These are phyloP conservation scores for Pseudomonodictys pantanalensis DNA, from an alignment of 495 filamentous ascomycete species.

Conservation along the genomic window DNA sequence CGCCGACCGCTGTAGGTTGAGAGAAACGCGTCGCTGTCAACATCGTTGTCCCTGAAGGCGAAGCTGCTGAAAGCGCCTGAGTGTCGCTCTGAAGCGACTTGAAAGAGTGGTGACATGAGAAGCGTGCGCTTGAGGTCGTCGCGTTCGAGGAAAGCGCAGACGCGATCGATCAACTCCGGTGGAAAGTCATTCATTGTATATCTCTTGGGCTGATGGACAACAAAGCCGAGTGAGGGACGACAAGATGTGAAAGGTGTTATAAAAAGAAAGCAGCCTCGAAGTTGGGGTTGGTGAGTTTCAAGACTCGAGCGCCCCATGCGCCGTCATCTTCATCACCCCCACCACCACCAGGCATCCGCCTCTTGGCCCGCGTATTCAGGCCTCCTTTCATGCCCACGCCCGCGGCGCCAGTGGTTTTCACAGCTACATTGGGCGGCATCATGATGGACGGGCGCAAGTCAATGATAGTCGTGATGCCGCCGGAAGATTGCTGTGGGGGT, in stretches of 20 bases:
- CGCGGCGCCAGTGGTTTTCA: too few relatives aligned
- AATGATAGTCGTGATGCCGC: too few relatives aligned
- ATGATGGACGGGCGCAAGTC: too few relatives aligned
- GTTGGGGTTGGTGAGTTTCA: not conserved
- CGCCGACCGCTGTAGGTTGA: not conserved
- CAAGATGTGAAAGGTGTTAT: not conserved
- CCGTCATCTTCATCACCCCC: too few relatives aligned
- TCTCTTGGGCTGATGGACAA: not conserved
- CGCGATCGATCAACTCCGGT: not conserved
- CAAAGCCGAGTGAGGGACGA: not conserved
- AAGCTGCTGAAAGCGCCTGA: not conserved
- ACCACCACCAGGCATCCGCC: too few relatives aligned
- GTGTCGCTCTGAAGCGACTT: not conserved
- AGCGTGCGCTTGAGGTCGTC: not conserved
- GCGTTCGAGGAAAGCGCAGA: not conserved
- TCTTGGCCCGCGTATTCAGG: too few relatives aligned
- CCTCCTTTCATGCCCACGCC: too few relatives aligned
- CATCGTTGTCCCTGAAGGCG: not conserved
- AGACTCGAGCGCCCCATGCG: too few relatives aligned
- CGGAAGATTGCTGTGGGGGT: too few relatives aligned
- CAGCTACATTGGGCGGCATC: too few relatives aligned
- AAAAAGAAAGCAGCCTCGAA: not conserved
- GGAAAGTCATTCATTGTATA: not conserved
- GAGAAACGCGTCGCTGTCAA: not conserved
- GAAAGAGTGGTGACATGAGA: not conserved